Percentiles rank a stretch among this genome's conserved stretches.
phyloP scores from a whole-genome alignment of 2,329 filamentous ascomycete genomes.

The Graphilbum ipis-grandicollis region DNA sequence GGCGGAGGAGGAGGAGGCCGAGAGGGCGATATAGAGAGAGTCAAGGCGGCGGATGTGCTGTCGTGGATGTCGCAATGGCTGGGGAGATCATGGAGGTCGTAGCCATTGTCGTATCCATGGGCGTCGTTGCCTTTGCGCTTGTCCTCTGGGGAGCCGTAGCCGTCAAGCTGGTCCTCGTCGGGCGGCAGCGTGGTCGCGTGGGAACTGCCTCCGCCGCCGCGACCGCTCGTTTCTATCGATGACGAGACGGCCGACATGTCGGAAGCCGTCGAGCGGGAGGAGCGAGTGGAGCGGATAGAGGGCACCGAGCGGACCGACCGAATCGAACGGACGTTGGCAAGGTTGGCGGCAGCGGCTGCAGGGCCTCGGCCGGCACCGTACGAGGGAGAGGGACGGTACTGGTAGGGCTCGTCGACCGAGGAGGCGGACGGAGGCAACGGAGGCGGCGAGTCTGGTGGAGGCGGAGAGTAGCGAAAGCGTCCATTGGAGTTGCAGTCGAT shows the following conservation, averaged over 20 bases:
- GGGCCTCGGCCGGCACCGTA: too few species aligned
- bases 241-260: slow-evolving; percentile 7
- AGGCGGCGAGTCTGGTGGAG: slow-evolving; percentile 4
- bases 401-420: slow-evolving; percentile 4
- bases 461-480: slow-evolving; percentile 1
- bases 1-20: neutral
- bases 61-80: too few species aligned
- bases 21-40: neutral
- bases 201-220: slow-evolving; percentile 7
- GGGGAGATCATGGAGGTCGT: neutral
- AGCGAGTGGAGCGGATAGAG: neutral
- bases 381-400: too few species aligned
- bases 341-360: neutral
- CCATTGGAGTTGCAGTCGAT: slow-evolving; percentile 6
- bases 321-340: too few species aligned
- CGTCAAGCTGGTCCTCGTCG: slow-evolving; percentile 4
- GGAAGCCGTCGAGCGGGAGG: slow-evolving; percentile 1
- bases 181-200: slow-evolving; percentile 5
- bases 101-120: neutral
- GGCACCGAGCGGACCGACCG: too few species aligned
- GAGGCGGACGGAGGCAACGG: slow-evolving; percentile 1
- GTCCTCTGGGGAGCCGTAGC: neutral
- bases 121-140: neutral
- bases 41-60: neutral
- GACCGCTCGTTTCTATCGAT: slow-evolving; percentile 8